Evolutionary conservation across 495 filamentous ascomycete species (phyloP).

Genomic region (Trichoderma reesei): DNA sequence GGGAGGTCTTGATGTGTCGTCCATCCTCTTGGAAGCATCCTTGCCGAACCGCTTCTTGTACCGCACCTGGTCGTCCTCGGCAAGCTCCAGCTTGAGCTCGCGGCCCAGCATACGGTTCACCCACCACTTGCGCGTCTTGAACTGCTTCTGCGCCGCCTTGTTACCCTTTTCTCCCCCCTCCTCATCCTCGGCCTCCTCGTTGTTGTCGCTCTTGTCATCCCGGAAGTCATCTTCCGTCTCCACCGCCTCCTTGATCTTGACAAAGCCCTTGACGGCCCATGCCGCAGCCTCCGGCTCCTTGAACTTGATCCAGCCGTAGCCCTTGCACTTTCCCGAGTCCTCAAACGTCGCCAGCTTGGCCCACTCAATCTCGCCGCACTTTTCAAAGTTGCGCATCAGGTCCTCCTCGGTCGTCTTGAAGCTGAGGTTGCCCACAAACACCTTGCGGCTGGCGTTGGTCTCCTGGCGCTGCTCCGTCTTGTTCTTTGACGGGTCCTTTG

Average conservation of each 20-base stretch:
- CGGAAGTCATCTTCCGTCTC: constrained; percentile 48
- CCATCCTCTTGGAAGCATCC: constrained; percentile 29
- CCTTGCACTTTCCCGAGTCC: constrained; percentile 95
- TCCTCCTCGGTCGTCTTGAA: constrained; percentile 79
- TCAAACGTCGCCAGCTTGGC: constrained; percentile 90
- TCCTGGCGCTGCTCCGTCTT: constrained; percentile 28
- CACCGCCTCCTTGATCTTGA: constrained; percentile 49
- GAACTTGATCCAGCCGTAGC: constrained; percentile 91
- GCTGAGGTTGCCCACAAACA: constrained; percentile 87
- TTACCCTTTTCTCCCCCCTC: constrained; percentile 26
- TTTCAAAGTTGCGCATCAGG: constrained; percentile 65
- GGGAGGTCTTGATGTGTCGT: constrained; percentile 6
- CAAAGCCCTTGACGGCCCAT: constrained; percentile 73
- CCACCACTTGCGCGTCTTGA: constrained; percentile 62
- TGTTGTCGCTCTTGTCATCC: constrained; percentile 40
- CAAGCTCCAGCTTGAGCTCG: constrained; percentile 78
- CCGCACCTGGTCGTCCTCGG: constrained; percentile 74
- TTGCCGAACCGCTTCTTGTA: constrained; percentile 93
- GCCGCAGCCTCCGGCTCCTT: constrained; percentile 62
- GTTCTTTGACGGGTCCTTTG: neutral
- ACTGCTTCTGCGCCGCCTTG: constrained; percentile 34
- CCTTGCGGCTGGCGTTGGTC: constrained; percentile 54
- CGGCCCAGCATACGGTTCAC: constrained; percentile 72
- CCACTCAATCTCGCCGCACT: constrained; percentile 69
- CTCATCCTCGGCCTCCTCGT: constrained; percentile 28